Evolutionary conservation across 2,329 filamentous ascomycete species (phyloP), one percentile per base, ranked within the genome.

Genomic region (Geosmithia flava): DNA sequence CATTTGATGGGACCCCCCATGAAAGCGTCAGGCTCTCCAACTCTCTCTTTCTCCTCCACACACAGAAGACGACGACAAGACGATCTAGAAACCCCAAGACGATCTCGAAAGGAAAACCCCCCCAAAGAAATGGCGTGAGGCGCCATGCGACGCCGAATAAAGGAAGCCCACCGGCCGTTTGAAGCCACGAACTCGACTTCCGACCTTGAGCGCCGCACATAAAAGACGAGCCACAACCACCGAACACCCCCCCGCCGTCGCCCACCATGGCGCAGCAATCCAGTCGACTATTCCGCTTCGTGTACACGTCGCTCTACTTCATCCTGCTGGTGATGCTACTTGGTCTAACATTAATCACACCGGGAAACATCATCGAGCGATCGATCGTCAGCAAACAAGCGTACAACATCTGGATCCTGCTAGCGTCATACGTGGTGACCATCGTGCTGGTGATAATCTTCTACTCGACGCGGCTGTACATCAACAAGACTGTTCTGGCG

Each of bases 401-500:
- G 46, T 86, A 86, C 63, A 93, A 95, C 63, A 79, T 94, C 58
- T 85, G 93, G 68, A 83, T 93, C 59, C 78, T 96, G 55, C 78
- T 79, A 48, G 81, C 85, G 50, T 76, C 78, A 57, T 94, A 94
- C 61, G 66, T 90, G 49, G 68, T 88, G 45, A 88, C 87, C 15
- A 70, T 84, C 44, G 52, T 86, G 44, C 67, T 89, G 47, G 77
- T 87, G 42, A 65, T 79, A 43, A 80, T 95, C 56, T 78, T 96
- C 57, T 96, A 95, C 63, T 76, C 82, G 48, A 79, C 81, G 47
- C 76, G 93, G n/a, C 76, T 96, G 19, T 96, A 91, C 66, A 87
- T 91, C 47, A 94, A 87, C 58, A 81, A 87, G 52, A 85, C 76
- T 44, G 81, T 86, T 8, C 74, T 97, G 8, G 78, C 82, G 17